Evolutionary conservation across 1,284 basidiomycete genomes (phyloP), one percentile per base, ranked within the genome.

Genomic region (Mycena sp.): DNA sequence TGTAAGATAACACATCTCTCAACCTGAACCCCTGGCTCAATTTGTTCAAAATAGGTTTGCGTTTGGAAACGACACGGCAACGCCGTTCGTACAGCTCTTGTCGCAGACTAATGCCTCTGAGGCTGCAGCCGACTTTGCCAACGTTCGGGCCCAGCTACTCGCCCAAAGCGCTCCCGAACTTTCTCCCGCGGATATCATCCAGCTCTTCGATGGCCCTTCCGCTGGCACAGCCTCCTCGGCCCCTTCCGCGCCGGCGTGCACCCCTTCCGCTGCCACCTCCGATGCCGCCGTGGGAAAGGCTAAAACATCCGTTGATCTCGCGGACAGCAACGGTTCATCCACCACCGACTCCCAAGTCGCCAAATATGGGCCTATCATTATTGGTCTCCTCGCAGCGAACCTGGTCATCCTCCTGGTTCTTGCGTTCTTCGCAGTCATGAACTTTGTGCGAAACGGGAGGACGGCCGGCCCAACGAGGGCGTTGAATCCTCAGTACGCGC

Each of bases 351-450:
- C 59, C 23, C 38, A 49, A 7, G 30, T 45, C 11, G 14, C 23
- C 25, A 64, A 61, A 19, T 64, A 55, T 19, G 63, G 63, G 0
- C 58, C 58, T 26, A 53, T 61, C 17, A 64, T 64, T 48, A 26
- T 64, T n/a, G 58, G 58, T 1, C 54, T 64, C n/a, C 58, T 64
- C 16, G 53, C 53, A 1, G 58, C 63, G 6, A 64, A 64, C 58
- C 58, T 64, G 6, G 19, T 61, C 11, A 23, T 64, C 14, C 16
- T 64, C 3, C 63, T 64, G 43, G 3, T 64, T 16, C 30, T 64
- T 5, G 41, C 54, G 2, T 64, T 56, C 58, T 7, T 64, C 17
- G 21, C 19, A 11, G 43, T 64, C 7, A 46, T 64, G 58, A 52
- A 30, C 63, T 64, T 25, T 23, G 43, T 61, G n/a, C 58, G 58